A percentile compares a stretch with the other conserved stretches of the same genome.
Evolutionary conservation across 441 rosid species (phyloP).

Genomic region (Croton setiger): DNA sequence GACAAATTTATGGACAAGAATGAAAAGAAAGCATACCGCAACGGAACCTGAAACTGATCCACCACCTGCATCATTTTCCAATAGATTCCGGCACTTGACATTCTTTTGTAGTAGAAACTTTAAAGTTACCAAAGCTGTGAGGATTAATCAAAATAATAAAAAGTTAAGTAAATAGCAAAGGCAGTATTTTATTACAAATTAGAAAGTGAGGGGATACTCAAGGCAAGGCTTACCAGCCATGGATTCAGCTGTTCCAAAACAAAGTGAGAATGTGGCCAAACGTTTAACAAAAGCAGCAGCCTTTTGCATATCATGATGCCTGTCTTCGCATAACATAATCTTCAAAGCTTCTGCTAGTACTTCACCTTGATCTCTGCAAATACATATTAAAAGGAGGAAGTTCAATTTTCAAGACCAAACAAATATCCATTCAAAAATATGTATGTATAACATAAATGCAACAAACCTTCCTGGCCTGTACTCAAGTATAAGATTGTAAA

Average conservation of each 20-base stretch:
- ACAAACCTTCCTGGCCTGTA: slow-evolving; percentile 95
- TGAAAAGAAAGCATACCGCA: slow-evolving; percentile 45
- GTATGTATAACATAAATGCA: slow-evolving; percentile 18
- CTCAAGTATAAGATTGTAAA: slow-evolving; percentile 83
- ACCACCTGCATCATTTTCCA: slow-evolving; percentile 98
- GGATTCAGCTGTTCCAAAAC: slow-evolving; percentile 82
- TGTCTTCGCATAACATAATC: slow-evolving; percentile 90
- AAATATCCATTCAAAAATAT: not conserved
- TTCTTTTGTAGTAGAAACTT: slow-evolving; percentile 80
- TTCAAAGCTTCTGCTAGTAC: slow-evolving; percentile 85
- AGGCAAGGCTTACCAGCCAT: slow-evolving; percentile 82
- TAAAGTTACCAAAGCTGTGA: slow-evolving; percentile 77
- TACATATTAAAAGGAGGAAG: slow-evolving; percentile 1
- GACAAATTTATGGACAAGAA: not conserved
- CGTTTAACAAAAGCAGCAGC: slow-evolving; percentile 97
- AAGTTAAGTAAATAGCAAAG: slow-evolving; percentile 3
- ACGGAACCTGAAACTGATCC: slow-evolving; percentile 96
- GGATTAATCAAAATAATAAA: slow-evolving; percentile 2
- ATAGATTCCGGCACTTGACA: slow-evolving; percentile 78
- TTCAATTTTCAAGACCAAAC: not conserved
- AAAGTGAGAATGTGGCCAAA: slow-evolving; percentile 75
- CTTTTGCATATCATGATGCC: slow-evolving; percentile 97
- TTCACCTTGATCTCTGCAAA: slow-evolving; percentile 78
- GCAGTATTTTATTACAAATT: not conserved
- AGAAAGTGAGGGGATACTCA: not conserved